Evolutionary conservation across 140 eudicot species (phyloP).

Genomic region (Flaveria floridana): DNA sequence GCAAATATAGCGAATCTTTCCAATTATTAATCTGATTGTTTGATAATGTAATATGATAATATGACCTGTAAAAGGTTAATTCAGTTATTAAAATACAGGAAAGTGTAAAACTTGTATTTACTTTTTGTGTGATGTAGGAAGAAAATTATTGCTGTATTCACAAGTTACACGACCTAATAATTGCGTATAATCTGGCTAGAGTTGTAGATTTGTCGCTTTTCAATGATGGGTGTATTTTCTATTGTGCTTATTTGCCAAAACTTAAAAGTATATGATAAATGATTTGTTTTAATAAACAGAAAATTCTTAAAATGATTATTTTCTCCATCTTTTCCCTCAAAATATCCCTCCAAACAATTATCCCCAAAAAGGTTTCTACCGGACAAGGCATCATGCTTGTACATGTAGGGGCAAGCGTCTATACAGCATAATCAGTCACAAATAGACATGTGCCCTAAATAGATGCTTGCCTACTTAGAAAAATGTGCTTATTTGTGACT

Average conservation of each 20-base stretch:
- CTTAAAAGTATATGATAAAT: background rate
- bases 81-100: background rate
- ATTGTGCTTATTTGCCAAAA: background rate
- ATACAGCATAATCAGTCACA: no score
- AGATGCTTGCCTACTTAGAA: no score
- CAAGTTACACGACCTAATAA: background rate
- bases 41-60: background rate
- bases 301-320: background rate
- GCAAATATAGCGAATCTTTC: background rate
- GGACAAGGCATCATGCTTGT: no score
- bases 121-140: no score
- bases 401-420: no score
- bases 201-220: no score
- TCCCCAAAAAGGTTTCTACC: no score
- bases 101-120: background rate
- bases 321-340: no score
- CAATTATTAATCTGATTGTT: constrained; percentile 8
- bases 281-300: background rate
- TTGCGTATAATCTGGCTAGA: background rate
- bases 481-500: no score
- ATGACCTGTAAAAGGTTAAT: constrained; percentile 5
- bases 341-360: no score
- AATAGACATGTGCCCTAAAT: no score
- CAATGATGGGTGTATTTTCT: no score
- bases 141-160: background rate